Conservation (phyloP, 345 rosid species). For the Zanthoxylum bungeanum region DNA sequence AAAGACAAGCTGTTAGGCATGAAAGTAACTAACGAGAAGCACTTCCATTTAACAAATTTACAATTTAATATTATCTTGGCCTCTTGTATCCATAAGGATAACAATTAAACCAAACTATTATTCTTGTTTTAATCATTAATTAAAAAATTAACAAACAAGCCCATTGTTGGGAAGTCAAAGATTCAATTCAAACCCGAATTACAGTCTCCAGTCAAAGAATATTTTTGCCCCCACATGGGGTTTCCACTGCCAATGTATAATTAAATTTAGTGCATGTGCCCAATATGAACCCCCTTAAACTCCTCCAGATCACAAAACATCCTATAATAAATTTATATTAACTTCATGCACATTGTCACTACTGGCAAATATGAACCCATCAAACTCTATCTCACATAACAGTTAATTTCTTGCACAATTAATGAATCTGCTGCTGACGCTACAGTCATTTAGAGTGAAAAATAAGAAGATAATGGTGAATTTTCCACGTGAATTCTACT, state of each 20-base stretch:
- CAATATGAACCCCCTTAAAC: not conserved
- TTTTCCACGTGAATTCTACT: no score
- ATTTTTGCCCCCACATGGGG: not conserved
- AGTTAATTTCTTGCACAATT: no score
- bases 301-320: not conserved
- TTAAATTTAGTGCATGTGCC: not conserved
- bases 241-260: no score
- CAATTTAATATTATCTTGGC: not conserved
- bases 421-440: no score
- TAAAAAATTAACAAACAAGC: no score
- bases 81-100: conserved; percentile 5
- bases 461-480: no score
- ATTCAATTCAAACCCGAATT: conserved; percentile 1
- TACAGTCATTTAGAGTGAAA: no score
- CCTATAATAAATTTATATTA: no score
- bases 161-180: conserved; percentile 11
- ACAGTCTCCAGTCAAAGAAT: not conserved
- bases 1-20: not conserved
- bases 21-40: no score
- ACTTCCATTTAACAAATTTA: not conserved
- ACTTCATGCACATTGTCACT: no score
- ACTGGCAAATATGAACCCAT: not conserved
- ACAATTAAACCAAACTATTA: not conserved
- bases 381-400: no score
- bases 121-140: not conserved